Conservation (phyloP, 108 stramenopile species). For the Mediolabrus comicus region DNA sequence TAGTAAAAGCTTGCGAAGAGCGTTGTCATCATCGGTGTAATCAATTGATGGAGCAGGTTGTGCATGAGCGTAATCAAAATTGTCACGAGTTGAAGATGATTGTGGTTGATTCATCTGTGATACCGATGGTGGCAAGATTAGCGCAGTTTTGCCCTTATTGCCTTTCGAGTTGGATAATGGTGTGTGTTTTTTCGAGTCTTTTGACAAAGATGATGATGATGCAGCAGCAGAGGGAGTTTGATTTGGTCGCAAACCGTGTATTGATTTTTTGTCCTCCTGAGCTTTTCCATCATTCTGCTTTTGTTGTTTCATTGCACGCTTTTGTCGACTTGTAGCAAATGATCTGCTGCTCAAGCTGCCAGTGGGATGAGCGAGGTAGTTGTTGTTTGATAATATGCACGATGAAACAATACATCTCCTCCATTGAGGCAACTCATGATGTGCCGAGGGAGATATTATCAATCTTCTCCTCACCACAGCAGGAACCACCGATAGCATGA, state of each 20-base stretch:
- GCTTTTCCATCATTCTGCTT: not conserved
- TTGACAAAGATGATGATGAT: not conserved
- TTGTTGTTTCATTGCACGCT: slow-evolving; percentile 13
- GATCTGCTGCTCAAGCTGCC: not conserved
- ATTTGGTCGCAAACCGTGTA: slow-evolving; percentile 32
- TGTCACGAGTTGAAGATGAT: not conserved
- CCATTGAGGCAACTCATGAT: not conserved
- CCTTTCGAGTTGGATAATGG: not conserved
- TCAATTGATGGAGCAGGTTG: not conserved
- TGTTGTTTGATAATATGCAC: not conserved
- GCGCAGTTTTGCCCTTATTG: not conserved
- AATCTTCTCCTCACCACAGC: too few species aligned
- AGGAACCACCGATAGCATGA: too few species aligned
- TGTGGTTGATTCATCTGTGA: not conserved
- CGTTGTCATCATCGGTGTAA: slow-evolving; percentile 14
- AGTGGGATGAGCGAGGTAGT: not conserved
- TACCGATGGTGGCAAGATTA: slow-evolving; percentile 8
- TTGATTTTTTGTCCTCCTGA: slow-evolving; percentile 1
- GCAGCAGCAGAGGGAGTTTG: slow-evolving; percentile 32
- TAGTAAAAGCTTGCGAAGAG: slow-evolving; percentile 19
- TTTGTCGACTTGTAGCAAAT: slow-evolving; percentile 34
- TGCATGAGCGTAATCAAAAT: slow-evolving; percentile 12
- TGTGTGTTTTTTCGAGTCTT: not conserved
- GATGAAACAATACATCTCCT: not conserved
- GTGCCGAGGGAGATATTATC: not conserved